These are phyloP conservation scores for Hymenochaete sp. DNA, from an alignment of 1,284 basidiomycete genomes.

Conservation along the genomic window DNA sequence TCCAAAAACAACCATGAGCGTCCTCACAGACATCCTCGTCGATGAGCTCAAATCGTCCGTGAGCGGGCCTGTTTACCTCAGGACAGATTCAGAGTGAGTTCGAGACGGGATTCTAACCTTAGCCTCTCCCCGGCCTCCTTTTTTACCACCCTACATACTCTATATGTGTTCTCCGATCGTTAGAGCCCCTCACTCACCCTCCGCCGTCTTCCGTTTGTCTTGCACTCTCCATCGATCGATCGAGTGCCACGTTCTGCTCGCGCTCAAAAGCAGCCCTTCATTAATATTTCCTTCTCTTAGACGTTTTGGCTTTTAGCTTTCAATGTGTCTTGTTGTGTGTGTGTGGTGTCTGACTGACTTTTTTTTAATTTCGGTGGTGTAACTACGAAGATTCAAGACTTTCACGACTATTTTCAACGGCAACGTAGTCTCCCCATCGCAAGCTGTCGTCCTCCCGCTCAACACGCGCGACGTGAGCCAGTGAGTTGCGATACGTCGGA, in stretches of 20 bases:
- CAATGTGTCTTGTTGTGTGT: too few relatives aligned
- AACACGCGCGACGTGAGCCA: constrained; percentile 13
- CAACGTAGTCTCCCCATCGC: constrained; percentile 14
- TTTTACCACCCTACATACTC: too few relatives aligned
- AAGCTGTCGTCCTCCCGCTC: constrained; percentile 9
- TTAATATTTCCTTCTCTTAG: too few relatives aligned
- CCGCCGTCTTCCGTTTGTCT: background rate
- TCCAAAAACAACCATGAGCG: too few relatives aligned
- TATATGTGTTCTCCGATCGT: too few relatives aligned
- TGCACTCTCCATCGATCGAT: too few relatives aligned
- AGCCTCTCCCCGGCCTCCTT: background rate
- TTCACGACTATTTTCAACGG: constrained; percentile 17
- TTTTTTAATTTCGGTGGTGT: background rate
- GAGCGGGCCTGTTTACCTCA: constrained; percentile 6
- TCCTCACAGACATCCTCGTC: constrained; percentile 1
- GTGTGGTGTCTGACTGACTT: too few relatives aligned
- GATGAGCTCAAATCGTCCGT: constrained; percentile 5
- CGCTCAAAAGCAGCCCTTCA: too few relatives aligned
- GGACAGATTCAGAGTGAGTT: constrained; percentile 10
- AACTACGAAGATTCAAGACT: constrained; percentile 7
- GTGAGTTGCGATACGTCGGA: constrained; percentile 3
- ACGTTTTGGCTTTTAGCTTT: too few relatives aligned
- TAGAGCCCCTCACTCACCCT: background rate
- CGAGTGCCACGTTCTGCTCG: too few relatives aligned
- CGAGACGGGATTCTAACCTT: too few relatives aligned